Base-by-base conservation (phyloP, 495 filamentous ascomycete genomes). In the Hypoxylon intermedium region DNA sequence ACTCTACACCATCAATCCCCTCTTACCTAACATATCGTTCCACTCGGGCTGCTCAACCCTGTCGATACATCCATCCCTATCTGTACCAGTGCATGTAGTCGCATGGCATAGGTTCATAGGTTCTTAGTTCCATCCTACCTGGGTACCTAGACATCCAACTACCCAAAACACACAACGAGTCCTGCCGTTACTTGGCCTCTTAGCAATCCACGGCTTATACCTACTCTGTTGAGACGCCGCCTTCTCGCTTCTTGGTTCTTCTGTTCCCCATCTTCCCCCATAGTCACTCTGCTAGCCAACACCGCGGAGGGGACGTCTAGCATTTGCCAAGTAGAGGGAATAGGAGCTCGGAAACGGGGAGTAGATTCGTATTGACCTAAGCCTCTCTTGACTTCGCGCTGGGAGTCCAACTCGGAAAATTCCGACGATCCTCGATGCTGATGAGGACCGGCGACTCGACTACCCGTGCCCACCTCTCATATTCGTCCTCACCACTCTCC, bases 31-130 rank as follows among this genome's bases (percentile, higher is more conserved):
- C 26, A 37, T 38, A 53, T 41, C 51, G 60, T 60, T 55, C 61
- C 49, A 59, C 43, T 44, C 38, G 59, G 61, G 37, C 53, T 36
- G 51, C 53, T 31, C 59, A 63, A 58, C 53, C 61, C 55, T 65
- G 61, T 60, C 51, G 61, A 65, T 60, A 65, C 31, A 60, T 65
- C 61, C 51, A 46, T 59, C 21, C 33, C 30, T 65, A 65, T 56
- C 61, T 60, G 50, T 63, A 50, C 42, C 59, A 49, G 55, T 65
- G 61, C 61, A 65, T 65, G 56, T 60, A 51, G 43, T 45, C 55
- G 60, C 33, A 51, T 45, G 44, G 37, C 56, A 42, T 64, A 65
- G 61, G 46, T n/a, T n/a, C n/a, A n/a, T n/a, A n/a, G n/a, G n/a
- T n/a, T n/a, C n/a, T n/a, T n/a, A n/a, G n/a, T n/a, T n/a, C n/a